Conservation (phyloP, 202 grass and related monocot species). For the Setaria viridis region DNA sequence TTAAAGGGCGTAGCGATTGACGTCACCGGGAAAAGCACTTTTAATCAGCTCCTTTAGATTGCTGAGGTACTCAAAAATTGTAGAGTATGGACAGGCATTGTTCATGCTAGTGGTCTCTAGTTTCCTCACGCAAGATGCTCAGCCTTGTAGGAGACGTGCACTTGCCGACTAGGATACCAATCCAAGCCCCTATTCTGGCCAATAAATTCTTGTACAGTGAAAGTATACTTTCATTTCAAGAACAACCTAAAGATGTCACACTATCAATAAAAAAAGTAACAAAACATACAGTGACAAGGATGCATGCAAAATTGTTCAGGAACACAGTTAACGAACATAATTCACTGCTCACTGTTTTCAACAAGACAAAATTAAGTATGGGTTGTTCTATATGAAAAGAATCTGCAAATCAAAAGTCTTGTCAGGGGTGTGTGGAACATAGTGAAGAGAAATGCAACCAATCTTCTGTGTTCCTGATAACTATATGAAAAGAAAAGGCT, state of each 20-base stretch:
- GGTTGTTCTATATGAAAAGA: neutral
- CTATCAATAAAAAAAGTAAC: neutral
- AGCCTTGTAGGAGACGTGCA: conserved; percentile 53
- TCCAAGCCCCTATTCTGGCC: conserved; percentile 2
- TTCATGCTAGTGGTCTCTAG: conserved; percentile 44
- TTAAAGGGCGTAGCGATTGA: conserved; percentile 39
- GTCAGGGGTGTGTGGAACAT: neutral
- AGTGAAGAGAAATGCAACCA: conserved; percentile 9
- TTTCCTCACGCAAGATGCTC: conserved; percentile 53
- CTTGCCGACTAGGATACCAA: conserved; percentile 45
- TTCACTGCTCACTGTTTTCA: conserved; percentile 4
- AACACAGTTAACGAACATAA: neutral
- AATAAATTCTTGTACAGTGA: conserved; percentile 25
- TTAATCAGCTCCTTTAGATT: conserved; percentile 17
- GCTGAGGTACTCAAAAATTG: conserved; percentile 38
- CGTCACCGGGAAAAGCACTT: conserved; percentile 50
- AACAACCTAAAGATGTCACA: conserved; percentile 7
- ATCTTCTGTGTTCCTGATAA: conserved; percentile 4
- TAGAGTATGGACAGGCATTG: conserved; percentile 8
- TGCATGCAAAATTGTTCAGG: neutral
- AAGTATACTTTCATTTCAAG: conserved; percentile 24
- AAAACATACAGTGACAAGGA: conserved; percentile 8
- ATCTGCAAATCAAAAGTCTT: neutral
- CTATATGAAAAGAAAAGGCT: conserved; percentile 23
- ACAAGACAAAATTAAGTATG: neutral